These are phyloP conservation scores for Endocalyx cinctus DNA, from an alignment of 2,329 filamentous ascomycete genomes.

Conservation along the genomic window DNA sequence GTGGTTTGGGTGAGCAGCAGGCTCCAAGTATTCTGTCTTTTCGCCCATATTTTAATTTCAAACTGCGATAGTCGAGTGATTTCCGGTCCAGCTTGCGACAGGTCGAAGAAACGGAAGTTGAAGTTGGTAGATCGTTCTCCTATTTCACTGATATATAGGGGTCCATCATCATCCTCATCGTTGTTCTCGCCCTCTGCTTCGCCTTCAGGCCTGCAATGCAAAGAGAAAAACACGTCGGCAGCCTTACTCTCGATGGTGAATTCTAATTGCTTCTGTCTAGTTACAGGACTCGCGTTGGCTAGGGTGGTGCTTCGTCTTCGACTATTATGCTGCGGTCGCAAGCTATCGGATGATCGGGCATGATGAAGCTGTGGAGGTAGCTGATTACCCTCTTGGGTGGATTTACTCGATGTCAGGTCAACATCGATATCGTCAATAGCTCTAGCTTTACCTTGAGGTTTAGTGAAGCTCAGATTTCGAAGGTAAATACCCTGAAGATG, in stretches of 20 bases:
- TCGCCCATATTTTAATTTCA: constrained; percentile 71
- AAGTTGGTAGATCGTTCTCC: constrained; percentile 82
- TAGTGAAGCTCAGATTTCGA: constrained; percentile 73
- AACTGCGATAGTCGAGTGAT: constrained; percentile 63
- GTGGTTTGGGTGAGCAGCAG: constrained; percentile 69
- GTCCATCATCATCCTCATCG: constrained; percentile 61
- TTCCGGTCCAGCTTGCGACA: constrained; percentile 56
- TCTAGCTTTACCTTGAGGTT: constrained; percentile 52
- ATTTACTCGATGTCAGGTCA: constrained; percentile 65
- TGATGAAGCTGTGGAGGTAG: constrained; percentile 50
- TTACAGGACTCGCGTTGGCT: constrained; percentile 39
- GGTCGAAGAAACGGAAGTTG: constrained; percentile 80
- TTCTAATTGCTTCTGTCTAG: constrained; percentile 71
- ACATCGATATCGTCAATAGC: constrained; percentile 78
- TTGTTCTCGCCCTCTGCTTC: constrained; percentile 56
- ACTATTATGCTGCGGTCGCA: constrained; percentile 34
- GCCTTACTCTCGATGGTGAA: constrained; percentile 65
- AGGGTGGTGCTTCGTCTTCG: constrained; percentile 47
- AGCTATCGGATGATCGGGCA: constrained; percentile 50
- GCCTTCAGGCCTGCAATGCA: too few species aligned
- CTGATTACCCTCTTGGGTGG: constrained; percentile 36
- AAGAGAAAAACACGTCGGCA: constrained; percentile 84
- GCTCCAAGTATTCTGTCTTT: constrained; percentile 47
- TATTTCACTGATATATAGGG: constrained; percentile 87
- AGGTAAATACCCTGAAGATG: constrained; percentile 84